Evolutionary conservation across 495 filamentous ascomycete genomes (phyloP), one percentile per base, ranked within the genome.

Genomic region (Oidiodendron maius): DNA sequence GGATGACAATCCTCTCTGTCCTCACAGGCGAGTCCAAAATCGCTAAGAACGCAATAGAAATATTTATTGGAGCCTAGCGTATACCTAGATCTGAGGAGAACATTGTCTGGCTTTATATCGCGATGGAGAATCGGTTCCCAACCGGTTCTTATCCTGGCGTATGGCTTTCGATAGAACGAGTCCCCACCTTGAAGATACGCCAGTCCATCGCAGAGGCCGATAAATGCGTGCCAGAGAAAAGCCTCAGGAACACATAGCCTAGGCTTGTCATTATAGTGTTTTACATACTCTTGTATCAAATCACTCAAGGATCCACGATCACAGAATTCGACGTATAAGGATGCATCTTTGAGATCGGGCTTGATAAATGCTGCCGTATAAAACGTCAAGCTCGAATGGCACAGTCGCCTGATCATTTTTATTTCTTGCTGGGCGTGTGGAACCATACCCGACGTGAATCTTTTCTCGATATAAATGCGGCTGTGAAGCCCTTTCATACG

Each of bases 221-320:
- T 24, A 50, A 65, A 65, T 6, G 37, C 51, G 17, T 65, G 56
- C 64, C 64, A 66, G 6, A 66, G 23, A 40, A 66, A 66, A 1
- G 15, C 16, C 41, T 66, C 63, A 3, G 62, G 53, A 13, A 40
- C 17, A 23, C 5, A 36, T 13, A 1, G 15, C 6, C 17, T 40
- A 30, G 26, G 26, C 10, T 0, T 34, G 24, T 3, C 22, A 8
- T 26, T 22, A 20, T 1, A n/a, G 6, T 43, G 4, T 32, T 22
- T 28, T 3, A 3, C 5, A 15, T 40, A 55, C 11, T 30, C 20
- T 1, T 25, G 26, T n/a, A 58, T 53, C 15, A 60, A 6, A 35
- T 56, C 42, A 1, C 41, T 23, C 40, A 61, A 35, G 18, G 51
- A 49, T 15, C 60, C 60, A 20, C 50, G 21, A 26, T 61, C 58